Base-by-base conservation (phyloP, 2,329 filamentous ascomycete species). In the Pseudocercospora musae region DNA sequence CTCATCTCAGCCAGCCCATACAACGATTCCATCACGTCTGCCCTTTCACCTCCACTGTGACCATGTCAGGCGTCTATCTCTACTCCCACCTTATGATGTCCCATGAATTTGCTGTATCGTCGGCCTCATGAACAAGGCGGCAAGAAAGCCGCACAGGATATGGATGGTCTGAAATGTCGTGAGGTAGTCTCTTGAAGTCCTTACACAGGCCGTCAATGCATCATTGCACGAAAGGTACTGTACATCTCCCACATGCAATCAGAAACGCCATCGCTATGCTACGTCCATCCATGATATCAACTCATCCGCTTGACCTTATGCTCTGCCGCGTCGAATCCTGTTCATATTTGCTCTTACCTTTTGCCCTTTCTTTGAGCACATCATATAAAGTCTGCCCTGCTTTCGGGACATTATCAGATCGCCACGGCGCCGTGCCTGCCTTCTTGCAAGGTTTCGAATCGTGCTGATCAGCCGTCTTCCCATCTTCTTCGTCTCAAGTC, bases 401-500 rank as follows among this genome's bases (percentile, higher is more conserved):
- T 8, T 40, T 18, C 18, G n/a, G 37, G 37, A 40, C 37, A 40
- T 40, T 40, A 40, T 18, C 15, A 20, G 18, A 48, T 48, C 18
- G 44, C 44, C 23, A 48, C 23, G 44, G 4, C 44, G 44, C 44
- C 25, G 20, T n/a, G 20, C 15, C 25, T 52, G 48, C 21, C 15
- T 29, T 29, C 15, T 25, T 29, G 23, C 25, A 31, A n/a, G 9
- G 4, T 52, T 25, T n/a, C 46, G 23, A 18, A 62, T 48, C 13
- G 33, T 33, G 6, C 46, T 25, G 27, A 62, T 42, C 18, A 62
- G 56, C 33, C 53, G 27, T 23, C 20, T 18, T 15, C 59, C 59
- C 23, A 62, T 21, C 21, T 27, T 55, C 48, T 18, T 33, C 20
- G 59, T 56, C 21, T 58, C 20, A 6, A 21, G 20, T 33, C 55